phyloP scores from a whole-genome alignment of 2,329 filamentous ascomycete species.

The Aspergillus pseudotamarii region DNA sequence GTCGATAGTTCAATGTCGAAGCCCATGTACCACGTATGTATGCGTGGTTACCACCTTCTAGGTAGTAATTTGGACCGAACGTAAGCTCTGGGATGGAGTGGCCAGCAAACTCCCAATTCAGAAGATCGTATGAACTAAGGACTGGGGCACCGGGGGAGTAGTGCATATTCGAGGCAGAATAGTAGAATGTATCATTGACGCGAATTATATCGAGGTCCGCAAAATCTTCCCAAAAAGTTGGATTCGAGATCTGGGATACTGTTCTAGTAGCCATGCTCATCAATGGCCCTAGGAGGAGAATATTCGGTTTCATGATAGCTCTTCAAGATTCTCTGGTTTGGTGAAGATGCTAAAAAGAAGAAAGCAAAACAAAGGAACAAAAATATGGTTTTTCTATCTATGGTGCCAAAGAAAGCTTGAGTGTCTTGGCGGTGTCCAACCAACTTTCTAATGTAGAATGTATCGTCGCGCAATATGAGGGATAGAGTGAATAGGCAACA shows the following conservation, averaged over 20 bases:
- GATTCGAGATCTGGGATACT: conserved; percentile 44
- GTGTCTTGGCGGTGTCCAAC: neutral
- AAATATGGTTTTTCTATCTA: neutral
- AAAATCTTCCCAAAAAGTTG: conserved; percentile 59
- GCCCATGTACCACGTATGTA: conserved; percentile 62
- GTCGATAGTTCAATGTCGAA: conserved; percentile 55
- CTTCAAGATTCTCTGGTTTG: neutral
- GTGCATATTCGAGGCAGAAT: conserved; percentile 59
- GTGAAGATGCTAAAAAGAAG: neutral
- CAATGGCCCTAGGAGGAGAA: neutral
- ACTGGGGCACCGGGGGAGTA: conserved; percentile 61
- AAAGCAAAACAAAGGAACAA: neutral
- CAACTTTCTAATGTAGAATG: neutral
- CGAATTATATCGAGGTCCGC: conserved; percentile 59
- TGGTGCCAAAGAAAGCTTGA: neutral
- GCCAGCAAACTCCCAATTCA: conserved; percentile 53
- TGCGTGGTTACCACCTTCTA: conserved; percentile 35
- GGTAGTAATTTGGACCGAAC: conserved; percentile 51
- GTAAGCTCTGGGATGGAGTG: conserved; percentile 51
- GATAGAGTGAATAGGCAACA: neutral
- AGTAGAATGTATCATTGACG: conserved; percentile 56
- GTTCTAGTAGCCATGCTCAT: neutral
- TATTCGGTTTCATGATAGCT: neutral
- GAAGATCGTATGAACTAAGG: conserved; percentile 58
- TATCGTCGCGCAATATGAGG: neutral